phyloP scores from a whole-genome alignment of 495 filamentous ascomycete genomes.

The Beverwykella pulmonaria region DNA sequence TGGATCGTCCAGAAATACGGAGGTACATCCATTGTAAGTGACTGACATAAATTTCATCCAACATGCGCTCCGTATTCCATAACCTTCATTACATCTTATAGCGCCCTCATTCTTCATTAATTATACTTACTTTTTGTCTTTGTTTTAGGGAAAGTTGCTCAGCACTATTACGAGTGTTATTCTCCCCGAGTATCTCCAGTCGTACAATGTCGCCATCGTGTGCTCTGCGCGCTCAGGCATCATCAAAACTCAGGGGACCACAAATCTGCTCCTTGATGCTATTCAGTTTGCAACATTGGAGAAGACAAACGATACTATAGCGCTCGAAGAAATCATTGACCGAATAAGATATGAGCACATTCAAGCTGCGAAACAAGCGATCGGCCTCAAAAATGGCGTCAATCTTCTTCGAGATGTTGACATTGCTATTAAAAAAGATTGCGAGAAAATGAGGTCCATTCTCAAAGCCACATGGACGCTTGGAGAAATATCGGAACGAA shows the following conservation, averaged over 20 bases:
- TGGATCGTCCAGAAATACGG: slow-evolving; percentile 54
- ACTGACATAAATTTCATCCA: not conserved
- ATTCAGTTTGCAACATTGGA: slow-evolving; percentile 43
- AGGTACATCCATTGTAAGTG: slow-evolving; percentile 44
- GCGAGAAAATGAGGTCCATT: slow-evolving; percentile 45
- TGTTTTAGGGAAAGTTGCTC: slow-evolving; percentile 41
- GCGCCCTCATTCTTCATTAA: too few species aligned
- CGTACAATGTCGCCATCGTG: slow-evolving; percentile 46
- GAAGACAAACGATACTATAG: slow-evolving; percentile 32
- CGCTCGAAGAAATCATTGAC: slow-evolving; percentile 44
- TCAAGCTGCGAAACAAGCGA: slow-evolving; percentile 15
- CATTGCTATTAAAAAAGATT: slow-evolving; percentile 42
- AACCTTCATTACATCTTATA: too few species aligned
- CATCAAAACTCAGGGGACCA: slow-evolving; percentile 43
- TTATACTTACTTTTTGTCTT: too few species aligned
- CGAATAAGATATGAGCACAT: slow-evolving; percentile 46
- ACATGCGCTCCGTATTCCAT: too few species aligned
- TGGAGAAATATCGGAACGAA: slow-evolving; percentile 46
- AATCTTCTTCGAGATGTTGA: slow-evolving; percentile 38
- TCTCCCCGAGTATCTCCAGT: slow-evolving; percentile 43
- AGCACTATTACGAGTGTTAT: slow-evolving; percentile 46
- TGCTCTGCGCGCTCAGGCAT: slow-evolving; percentile 32
- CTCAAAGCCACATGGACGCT: slow-evolving; percentile 44
- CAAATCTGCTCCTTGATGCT: slow-evolving; percentile 45
- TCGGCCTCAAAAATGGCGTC: not conserved